Conservation (phyloP, 164 flowering plant species). For the Nelumbo lutea region DNA sequence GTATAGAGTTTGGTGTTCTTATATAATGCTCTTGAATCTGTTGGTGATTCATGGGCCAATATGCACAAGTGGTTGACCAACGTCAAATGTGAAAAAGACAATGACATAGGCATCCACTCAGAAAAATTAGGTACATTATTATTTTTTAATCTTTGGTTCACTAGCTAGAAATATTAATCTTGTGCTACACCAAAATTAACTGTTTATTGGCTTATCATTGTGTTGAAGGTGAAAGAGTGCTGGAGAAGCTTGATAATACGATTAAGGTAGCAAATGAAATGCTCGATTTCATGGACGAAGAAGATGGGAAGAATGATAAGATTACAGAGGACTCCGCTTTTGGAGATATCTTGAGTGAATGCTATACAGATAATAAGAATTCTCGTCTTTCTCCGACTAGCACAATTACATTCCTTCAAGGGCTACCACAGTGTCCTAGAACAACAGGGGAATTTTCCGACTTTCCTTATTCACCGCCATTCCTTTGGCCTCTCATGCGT, state of each 20-base stretch:
- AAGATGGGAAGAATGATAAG: slow-evolving; percentile 25
- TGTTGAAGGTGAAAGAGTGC: slow-evolving; percentile 33
- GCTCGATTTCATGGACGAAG: slow-evolving; percentile 62
- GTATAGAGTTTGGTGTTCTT: slow-evolving; percentile 42
- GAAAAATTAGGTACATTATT: slow-evolving; percentile 48
- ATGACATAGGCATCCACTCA: slow-evolving; percentile 16
- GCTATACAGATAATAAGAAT: slow-evolving; percentile 26
- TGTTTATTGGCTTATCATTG: neutral
- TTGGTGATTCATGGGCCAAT: slow-evolving; percentile 55
- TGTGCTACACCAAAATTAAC: neutral
- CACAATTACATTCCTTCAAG: slow-evolving; percentile 63
- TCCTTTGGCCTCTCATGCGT: slow-evolving; percentile 38
- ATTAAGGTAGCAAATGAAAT: slow-evolving; percentile 48
- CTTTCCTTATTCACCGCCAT: slow-evolving; percentile 37
- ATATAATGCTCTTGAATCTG: slow-evolving; percentile 38
- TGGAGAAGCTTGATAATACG: slow-evolving; percentile 43
- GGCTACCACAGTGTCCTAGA: neutral
- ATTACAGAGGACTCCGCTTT: slow-evolving; percentile 6
- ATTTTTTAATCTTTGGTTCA: neutral
- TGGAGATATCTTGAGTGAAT: slow-evolving; percentile 23
- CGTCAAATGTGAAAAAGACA: slow-evolving; percentile 22
- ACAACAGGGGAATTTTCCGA: slow-evolving; percentile 19
- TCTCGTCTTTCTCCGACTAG: slow-evolving; percentile 42
- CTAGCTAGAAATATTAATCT: neutral
- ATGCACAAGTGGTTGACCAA: slow-evolving; percentile 35